A percentile compares a stretch with the other conserved stretches of the same genome.
These are phyloP conservation scores for Eutrema salsugineum DNA, from an alignment of 441 rosid genomes.

Conservation along the genomic window DNA sequence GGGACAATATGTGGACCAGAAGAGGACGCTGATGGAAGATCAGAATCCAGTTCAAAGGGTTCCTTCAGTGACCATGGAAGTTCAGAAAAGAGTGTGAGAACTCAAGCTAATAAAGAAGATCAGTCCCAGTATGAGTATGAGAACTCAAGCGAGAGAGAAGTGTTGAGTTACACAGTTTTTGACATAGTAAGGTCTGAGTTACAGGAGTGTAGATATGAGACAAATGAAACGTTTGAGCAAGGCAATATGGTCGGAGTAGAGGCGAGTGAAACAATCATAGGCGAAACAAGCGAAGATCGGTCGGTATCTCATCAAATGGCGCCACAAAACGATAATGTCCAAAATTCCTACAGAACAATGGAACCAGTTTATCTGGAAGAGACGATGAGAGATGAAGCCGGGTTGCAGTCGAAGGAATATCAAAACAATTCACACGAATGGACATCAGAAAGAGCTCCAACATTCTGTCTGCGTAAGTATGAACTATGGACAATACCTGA, in stretches of 20 bases:
- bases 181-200: conserved; percentile 3
- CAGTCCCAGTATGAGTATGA: conserved; percentile 9
- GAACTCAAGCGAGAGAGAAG: conserved; percentile 4
- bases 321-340: not conserved
- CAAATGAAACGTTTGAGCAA: conserved; percentile 6
- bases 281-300: not conserved
- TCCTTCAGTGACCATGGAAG: conserved; percentile 13
- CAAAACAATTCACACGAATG: conserved; percentile 15
- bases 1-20: conserved; percentile 3
- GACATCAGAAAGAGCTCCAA: conserved; percentile 4
- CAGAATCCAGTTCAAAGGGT: not conserved
- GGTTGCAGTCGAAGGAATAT: conserved; percentile 14
- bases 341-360: not conserved
- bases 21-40: conserved; percentile 1
- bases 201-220: conserved; percentile 11
- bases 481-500: conserved; percentile 4
- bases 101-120: conserved; percentile 5
- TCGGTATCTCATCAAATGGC: conserved; percentile 2
- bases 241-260: not conserved
- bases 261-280: not conserved
- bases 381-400: not conserved
- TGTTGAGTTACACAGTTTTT: not conserved
- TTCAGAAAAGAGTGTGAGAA: not conserved
- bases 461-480: conserved; percentile 6
- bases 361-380: conserved; percentile 10